phyloP scores from a whole-genome alignment of 2,329 filamentous ascomycete genomes.

The Cladorrhinum sp. region DNA sequence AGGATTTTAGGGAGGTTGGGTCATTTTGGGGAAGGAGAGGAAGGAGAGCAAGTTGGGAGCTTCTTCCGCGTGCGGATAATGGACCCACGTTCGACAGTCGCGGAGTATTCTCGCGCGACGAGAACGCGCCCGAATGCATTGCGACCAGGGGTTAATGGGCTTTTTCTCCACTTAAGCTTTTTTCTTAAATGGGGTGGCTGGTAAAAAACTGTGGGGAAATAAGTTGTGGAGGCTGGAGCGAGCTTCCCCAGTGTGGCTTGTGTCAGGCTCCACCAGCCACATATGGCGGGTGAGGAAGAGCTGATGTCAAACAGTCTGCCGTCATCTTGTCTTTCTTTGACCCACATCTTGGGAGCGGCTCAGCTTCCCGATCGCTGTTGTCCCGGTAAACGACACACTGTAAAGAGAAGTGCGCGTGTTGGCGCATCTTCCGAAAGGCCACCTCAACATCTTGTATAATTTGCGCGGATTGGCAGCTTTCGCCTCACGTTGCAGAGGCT shows the following conservation, averaged over 20 bases:
- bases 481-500: too few species aligned
- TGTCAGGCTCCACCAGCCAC: conserved; percentile 10
- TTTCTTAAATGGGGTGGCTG: conserved; percentile 24
- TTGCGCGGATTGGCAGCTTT: background rate
- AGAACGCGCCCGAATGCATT: background rate
- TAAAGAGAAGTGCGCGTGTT: background rate
- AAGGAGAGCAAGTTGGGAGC: background rate
- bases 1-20: conserved; percentile 9
- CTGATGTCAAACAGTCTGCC: background rate
- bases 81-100: background rate
- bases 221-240: too few species aligned
- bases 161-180: background rate
- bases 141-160: background rate
- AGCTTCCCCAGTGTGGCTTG: conserved; percentile 2
- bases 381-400: conserved; percentile 3
- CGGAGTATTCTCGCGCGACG: conserved; percentile 16
- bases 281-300: background rate
- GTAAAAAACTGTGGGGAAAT: background rate
- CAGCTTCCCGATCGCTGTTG: background rate
- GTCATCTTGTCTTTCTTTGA: background rate
- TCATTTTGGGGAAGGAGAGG: conserved; percentile 17
- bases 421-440: background rate
- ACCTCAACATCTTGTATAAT: conserved; percentile 7
- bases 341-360: background rate
- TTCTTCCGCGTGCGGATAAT: background rate